Conservation (phyloP, 129 eudicot species). For the Escallonia rubra region DNA sequence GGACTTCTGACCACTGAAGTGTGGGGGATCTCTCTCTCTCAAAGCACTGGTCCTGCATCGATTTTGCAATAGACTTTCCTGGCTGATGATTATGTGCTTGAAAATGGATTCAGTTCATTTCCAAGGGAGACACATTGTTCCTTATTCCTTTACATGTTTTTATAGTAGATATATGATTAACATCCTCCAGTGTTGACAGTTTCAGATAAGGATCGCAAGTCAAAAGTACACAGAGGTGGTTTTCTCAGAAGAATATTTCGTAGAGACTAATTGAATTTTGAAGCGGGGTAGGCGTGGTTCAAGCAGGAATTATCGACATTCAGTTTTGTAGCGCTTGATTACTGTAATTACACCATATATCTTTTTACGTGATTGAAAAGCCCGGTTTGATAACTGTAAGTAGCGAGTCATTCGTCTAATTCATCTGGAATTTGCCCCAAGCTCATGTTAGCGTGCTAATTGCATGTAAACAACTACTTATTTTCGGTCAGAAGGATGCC, state of each 20-base stretch:
- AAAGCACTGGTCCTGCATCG: too few relatives aligned
- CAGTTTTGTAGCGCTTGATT: neutral
- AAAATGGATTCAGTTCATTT: too few relatives aligned
- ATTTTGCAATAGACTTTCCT: too few relatives aligned
- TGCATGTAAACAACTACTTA: too few relatives aligned
- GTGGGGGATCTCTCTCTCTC: too few relatives aligned
- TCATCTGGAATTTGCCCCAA: neutral
- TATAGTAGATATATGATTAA: neutral
- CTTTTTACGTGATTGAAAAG: neutral
- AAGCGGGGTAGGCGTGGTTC: slow-evolving; percentile 2
- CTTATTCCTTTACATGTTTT: too few relatives aligned
- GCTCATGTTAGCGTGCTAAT: neutral
- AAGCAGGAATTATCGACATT: neutral
- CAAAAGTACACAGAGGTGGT: slow-evolving; percentile 34
- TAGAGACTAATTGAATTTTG: slow-evolving; percentile 19
- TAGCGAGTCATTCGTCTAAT: neutral
- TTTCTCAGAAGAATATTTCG: slow-evolving; percentile 44
- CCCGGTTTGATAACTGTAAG: neutral
- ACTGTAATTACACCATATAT: too few relatives aligned
- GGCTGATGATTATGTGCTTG: too few relatives aligned
- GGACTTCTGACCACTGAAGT: too few relatives aligned
- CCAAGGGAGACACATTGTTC: too few relatives aligned
- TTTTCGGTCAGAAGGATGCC: too few relatives aligned
- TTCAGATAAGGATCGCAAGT: slow-evolving; percentile 57
- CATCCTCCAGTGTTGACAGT: slow-evolving; percentile 1